A percentile compares a stretch with the other conserved stretches of the same genome.
Evolutionary conservation across 1,284 basidiomycete species (phyloP).

Genomic region (Austroboletus sp.): DNA sequence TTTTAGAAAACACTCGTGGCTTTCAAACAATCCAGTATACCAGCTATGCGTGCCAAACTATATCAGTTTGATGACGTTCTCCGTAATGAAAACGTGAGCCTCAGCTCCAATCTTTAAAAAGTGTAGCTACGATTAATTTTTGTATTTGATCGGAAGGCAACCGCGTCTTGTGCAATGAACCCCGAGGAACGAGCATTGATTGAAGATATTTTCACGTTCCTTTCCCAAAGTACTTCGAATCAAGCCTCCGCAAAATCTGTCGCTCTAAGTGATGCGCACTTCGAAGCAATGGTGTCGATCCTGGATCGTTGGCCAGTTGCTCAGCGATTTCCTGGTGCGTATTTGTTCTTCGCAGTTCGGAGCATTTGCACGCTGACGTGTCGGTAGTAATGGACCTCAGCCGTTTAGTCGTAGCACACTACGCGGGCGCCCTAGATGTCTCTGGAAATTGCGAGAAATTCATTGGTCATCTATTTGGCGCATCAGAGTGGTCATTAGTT

Average conservation of each 20-base stretch:
- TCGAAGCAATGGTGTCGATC: conserved; percentile 59
- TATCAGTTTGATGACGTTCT: conserved; percentile 73
- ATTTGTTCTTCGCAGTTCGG: neutral
- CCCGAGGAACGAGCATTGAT: conserved; percentile 59
- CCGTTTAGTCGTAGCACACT: conserved; percentile 69
- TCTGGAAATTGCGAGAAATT: conserved; percentile 47
- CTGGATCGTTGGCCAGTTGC: conserved; percentile 75
- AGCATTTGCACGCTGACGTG: neutral
- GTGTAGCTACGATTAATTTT: conserved; percentile 1
- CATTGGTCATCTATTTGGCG: conserved; percentile 58
- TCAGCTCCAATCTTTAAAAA: conserved; percentile 1
- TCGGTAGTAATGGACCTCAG: conserved; percentile 77
- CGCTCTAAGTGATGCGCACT: conserved; percentile 43
- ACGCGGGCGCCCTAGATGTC: conserved; percentile 46
- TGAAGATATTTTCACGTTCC: conserved; percentile 59
- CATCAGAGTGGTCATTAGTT: conserved; percentile 56
- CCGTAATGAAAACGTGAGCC: conserved; percentile 57
- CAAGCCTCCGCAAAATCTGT: conserved; percentile 30
- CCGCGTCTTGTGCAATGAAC: conserved; percentile 61
- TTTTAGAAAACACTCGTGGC: conserved; percentile 52
- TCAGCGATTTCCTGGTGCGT: conserved; percentile 75
- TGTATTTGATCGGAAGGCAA: conserved; percentile 43
- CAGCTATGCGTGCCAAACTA: conserved; percentile 79
- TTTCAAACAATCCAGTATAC: conserved; percentile 87
- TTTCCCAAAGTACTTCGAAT: conserved; percentile 49